phyloP scores from a whole-genome alignment of 1,284 basidiomycete species.

The Termitomyces sp. region DNA sequence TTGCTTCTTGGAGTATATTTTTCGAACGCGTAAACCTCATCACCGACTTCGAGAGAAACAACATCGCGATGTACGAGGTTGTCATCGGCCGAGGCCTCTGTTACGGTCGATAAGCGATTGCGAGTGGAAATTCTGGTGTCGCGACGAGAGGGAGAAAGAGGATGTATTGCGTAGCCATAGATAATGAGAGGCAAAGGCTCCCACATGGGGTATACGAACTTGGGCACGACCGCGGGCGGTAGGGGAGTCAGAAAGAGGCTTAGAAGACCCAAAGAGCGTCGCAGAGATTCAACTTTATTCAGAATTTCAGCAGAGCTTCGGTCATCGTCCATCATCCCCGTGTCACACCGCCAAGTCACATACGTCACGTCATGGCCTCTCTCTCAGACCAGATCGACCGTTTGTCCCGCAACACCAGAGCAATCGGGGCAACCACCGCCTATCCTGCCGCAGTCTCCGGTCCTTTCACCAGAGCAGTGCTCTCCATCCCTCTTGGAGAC shows the following conservation, averaged over 20 bases:
- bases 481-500: constrained; percentile 57
- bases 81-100: constrained; percentile 65
- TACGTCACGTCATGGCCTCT: constrained; percentile 25
- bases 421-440: constrained; percentile 29
- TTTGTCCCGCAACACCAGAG: constrained; percentile 30
- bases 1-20: constrained; percentile 72
- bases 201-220: constrained; percentile 43
- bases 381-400: constrained; percentile 43
- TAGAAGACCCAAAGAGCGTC: neutral
- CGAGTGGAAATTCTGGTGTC: constrained; percentile 64
- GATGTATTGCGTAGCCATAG: constrained; percentile 80
- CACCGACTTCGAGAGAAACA: constrained; percentile 84
- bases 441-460: constrained; percentile 22
- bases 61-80: constrained; percentile 64
- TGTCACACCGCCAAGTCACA: constrained; percentile 2
- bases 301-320: neutral
- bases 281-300: no score
- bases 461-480: constrained; percentile 56
- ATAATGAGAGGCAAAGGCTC: constrained; percentile 76
- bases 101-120: constrained; percentile 62
- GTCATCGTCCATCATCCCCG: neutral
- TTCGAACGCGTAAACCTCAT: constrained; percentile 96
- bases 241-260: neutral
- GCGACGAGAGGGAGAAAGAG: constrained; percentile 66
- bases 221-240: neutral